Conservation (phyloP, 1,284 basidiomycete species). For the Sporisorium graminicola region DNA sequence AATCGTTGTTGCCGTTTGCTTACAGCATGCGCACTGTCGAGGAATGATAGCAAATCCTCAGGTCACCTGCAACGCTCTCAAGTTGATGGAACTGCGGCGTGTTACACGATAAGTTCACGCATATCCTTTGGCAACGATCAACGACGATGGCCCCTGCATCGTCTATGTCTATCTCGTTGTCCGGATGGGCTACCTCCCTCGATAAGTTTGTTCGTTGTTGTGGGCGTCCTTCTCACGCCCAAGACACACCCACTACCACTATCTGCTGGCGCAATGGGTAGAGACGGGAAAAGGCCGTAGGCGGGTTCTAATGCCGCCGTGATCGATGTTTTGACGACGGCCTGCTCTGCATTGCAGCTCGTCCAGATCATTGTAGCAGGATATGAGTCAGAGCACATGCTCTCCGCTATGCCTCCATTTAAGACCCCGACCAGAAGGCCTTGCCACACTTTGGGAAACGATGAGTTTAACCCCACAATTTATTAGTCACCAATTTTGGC, state of each 20-base stretch:
- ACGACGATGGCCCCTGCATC: no score
- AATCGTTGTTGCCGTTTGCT: background rate
- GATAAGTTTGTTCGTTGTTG: no score
- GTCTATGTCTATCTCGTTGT: no score
- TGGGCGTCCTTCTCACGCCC: no score
- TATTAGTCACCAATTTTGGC: no score
- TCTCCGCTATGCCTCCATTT: background rate
- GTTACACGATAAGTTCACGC: background rate
- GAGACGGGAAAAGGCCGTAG: background rate
- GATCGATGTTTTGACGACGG: background rate
- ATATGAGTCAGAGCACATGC: background rate
- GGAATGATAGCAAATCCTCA: no score
- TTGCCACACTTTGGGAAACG: background rate
- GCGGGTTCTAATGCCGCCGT: background rate
- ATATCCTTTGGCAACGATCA: no score
- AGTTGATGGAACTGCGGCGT: background rate
- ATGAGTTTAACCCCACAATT: background rate
- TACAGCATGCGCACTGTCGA: background rate
- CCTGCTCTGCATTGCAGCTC: background rate
- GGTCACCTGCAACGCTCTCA: background rate
- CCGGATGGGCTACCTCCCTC: no score
- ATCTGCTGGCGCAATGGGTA: background rate
- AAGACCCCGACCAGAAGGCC: background rate
- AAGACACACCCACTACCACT: background rate
- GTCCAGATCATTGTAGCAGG: background rate